phyloP scores from a whole-genome alignment of 108 stramenopile genomes.

The Nitzschia palea region DNA sequence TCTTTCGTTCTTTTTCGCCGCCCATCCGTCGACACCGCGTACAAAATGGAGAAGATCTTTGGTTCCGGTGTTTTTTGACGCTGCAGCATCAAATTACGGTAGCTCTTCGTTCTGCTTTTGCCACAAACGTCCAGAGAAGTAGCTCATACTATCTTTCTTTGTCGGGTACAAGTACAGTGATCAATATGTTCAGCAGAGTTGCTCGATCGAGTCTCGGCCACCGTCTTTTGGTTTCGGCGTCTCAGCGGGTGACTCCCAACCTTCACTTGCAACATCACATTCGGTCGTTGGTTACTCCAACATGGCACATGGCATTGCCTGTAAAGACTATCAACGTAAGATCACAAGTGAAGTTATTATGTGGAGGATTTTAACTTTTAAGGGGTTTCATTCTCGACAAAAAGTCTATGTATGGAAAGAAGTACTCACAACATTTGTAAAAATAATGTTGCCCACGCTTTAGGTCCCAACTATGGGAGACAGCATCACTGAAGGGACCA shows the following conservation, averaged over 20 bases:
- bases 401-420: too few species aligned
- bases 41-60: constrained; percentile 1
- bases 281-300: constrained; percentile 31
- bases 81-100: too few species aligned
- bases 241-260: not conserved
- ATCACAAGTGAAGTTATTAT: too few species aligned
- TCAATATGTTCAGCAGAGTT: constrained; percentile 9
- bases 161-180: too few species aligned
- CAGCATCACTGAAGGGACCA: constrained; percentile 97
- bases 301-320: constrained; percentile 48
- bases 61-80: not conserved
- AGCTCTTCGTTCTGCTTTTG: too few species aligned
- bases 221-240: constrained; percentile 7
- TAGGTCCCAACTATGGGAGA: constrained; percentile 93
- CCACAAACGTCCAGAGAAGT: too few species aligned
- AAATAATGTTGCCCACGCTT: too few species aligned
- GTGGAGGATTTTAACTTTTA: too few species aligned
- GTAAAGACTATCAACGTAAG: constrained; percentile 77
- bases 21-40: not conserved
- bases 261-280: constrained; percentile 2
- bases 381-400: too few species aligned
- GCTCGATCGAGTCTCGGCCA: constrained; percentile 6
- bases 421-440: too few species aligned
- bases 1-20: not conserved
- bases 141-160: too few species aligned